phyloP scores from a whole-genome alignment of 768 basidiomycete genomes.

The Termitomyces sp. region DNA sequence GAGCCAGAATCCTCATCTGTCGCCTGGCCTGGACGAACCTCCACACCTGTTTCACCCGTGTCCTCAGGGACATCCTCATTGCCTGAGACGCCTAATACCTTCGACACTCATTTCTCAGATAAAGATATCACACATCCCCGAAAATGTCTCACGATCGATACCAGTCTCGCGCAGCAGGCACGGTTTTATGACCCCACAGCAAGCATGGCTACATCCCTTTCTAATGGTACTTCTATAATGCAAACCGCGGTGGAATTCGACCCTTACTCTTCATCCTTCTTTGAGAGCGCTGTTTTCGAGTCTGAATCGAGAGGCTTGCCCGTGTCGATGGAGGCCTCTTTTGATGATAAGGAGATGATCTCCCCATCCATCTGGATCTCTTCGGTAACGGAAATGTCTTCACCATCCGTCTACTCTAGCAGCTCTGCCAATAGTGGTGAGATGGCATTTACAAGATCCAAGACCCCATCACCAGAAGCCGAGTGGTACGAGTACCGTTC shows the following conservation, averaged over 20 bases:
- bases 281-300: constrained; percentile 38
- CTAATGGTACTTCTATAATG: constrained; percentile 59
- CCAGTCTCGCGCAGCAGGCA: constrained; percentile 33
- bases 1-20: constrained; percentile 46
- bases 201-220: constrained; percentile 36
- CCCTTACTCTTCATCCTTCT: constrained; percentile 51
- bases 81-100: constrained; percentile 53
- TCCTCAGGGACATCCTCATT: constrained; percentile 39
- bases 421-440: constrained; percentile 25
- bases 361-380: constrained; percentile 45
- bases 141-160: constrained; percentile 57
- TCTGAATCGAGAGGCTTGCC: constrained; percentile 29
- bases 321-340: constrained; percentile 21
- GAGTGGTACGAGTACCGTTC: constrained; percentile 26
- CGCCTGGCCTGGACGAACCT: constrained; percentile 32
- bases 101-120: constrained; percentile 35
- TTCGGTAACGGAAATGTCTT: constrained; percentile 39
- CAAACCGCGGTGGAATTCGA: constrained; percentile 71
- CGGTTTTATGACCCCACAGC: constrained; percentile 41
- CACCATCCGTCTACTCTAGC: constrained; percentile 39
- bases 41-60: constrained; percentile 38
- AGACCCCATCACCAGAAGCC: constrained; percentile 22
- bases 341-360: constrained; percentile 50
- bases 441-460: constrained; percentile 28
- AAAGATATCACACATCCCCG: constrained; percentile 28